Evolutionary conservation across 352 stramenopile species (phyloP), one percentile per base, ranked within the genome.

Genomic region (Pythium pyrilobum): DNA sequence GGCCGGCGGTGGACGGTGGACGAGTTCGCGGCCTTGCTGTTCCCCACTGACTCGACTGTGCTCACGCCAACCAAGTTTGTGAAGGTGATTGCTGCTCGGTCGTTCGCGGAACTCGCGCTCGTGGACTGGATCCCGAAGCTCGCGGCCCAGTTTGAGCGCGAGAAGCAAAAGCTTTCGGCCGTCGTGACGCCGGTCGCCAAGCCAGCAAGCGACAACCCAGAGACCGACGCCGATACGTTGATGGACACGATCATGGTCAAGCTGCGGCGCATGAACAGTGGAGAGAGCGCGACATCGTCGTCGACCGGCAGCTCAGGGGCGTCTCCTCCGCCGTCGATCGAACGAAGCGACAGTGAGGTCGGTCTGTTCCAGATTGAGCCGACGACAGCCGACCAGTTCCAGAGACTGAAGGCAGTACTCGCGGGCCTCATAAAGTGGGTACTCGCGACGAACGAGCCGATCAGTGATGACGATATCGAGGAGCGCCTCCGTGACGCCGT

Each of bases 41-140:
- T 70, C 15, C 34, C 59, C 9, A 40, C n/a, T 16, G 51, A 64
- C 8, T 50, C 48, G 49, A 36, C 43, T 2, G 11, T 50, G n/a
- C 45, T 73, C 12, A 60, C 56, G 24, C 34, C 45, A 3, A 21
- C 27, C 24, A 55, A 52, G 50, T 71, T 73, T 53, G n/a, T 71
- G 7, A 71, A 69, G 40, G 11, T 27, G 6, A n/a, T 73, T 41
- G 27, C 36, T 10, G 36, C 23, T 21, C 46, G 42, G 3, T 37
- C 24, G 24, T 72, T 72, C 41, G 29, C 8, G 4, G 27, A 16
- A 16, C 31, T 74, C 24, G 34, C 41, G 20, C 32, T 78, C 8
- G 5, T 74, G 5, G 56, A 75, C 32, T 84, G 71, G 71, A 71
- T 84, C 49, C 29, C 66, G 37, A 62, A 23, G 12, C 25, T 84